Percentiles rank a stretch among this genome's conserved stretches.
Conservation (phyloP, 768 basidiomycete genomes). For the Crucibulum laeve region DNA sequence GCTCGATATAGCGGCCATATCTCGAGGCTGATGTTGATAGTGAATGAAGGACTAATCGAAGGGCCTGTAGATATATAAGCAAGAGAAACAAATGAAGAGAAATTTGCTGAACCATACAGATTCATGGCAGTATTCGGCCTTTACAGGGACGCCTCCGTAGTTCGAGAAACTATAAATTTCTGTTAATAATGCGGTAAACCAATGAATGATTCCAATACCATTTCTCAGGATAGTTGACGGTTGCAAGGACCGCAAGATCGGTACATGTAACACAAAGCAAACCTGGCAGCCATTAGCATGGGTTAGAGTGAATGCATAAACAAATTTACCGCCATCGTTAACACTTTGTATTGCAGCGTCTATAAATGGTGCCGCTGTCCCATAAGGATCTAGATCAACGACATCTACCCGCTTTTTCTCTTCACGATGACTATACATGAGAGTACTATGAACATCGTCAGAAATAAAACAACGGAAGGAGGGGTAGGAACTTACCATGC, state of each 20-base stretch:
- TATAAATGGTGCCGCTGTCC: conserved; percentile 94
- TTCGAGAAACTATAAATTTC: conserved; percentile 73
- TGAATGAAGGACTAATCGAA: conserved; percentile 86
- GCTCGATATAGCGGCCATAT: conserved; percentile 90
- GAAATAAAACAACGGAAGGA: not conserved
- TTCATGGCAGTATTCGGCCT: conserved; percentile 96
- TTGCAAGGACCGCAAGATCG: conserved; percentile 90
- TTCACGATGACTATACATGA: conserved; percentile 88
- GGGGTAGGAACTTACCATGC: conserved; percentile 62
- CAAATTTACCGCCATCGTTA: conserved; percentile 72
- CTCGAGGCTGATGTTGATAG: conserved; percentile 84
- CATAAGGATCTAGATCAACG: conserved; percentile 98
- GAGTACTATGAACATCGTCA: conserved; percentile 42
- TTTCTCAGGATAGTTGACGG: conserved; percentile 94
- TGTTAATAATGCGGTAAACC: not conserved
- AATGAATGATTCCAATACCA: conserved; percentile 47
- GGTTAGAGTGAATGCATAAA: not conserved
- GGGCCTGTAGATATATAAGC: conserved; percentile 46
- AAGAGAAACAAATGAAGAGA: conserved; percentile 2
- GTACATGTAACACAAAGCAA: conserved; percentile 95
- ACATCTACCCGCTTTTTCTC: conserved; percentile 78
- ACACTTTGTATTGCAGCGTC: conserved; percentile 90
- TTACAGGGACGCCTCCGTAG: conserved; percentile 87
- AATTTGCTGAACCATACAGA: conserved; percentile 44
- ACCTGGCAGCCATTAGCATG: conserved; percentile 40